Percentiles rank a stretch among this genome's conserved stretches.
phyloP scores from a whole-genome alignment of 768 basidiomycete species.

The Phaeotremella skinneri region DNA sequence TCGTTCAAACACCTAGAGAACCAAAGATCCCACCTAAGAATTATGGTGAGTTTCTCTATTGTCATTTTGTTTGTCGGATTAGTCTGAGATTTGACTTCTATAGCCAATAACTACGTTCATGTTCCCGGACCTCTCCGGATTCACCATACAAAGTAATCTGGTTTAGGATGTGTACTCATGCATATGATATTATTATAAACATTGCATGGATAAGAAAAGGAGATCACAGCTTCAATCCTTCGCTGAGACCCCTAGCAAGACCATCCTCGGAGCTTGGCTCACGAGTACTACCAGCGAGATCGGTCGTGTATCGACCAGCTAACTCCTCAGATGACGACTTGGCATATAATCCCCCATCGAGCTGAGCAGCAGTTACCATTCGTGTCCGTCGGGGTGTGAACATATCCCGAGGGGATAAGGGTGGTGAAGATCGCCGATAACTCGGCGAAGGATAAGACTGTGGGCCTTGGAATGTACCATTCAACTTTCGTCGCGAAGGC shows the following conservation, averaged over 20 bases:
- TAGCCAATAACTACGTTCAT: constrained; percentile 93
- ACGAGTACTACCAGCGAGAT: neutral
- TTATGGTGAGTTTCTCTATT: constrained; percentile 46
- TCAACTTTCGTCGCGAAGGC: neutral
- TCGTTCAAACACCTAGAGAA: constrained; percentile 62
- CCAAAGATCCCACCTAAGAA: constrained; percentile 52
- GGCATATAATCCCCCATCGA: constrained; percentile 31
- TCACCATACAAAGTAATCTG: constrained; percentile 80
- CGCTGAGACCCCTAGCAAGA: neutral
- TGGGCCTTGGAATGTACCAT: neutral
- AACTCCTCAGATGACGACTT: neutral
- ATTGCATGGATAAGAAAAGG: too few species aligned
- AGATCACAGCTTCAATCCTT: neutral
- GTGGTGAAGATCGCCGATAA: neutral
- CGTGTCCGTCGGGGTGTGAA: constrained; percentile 22
- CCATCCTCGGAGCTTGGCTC: neutral
- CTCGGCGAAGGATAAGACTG: constrained; percentile 4
- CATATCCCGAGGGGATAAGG: constrained; percentile 7
- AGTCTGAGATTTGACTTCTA: constrained; percentile 52
- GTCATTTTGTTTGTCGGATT: neutral
- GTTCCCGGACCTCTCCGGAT: constrained; percentile 70
- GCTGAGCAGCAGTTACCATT: constrained; percentile 20
- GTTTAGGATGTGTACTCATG: too few species aligned
- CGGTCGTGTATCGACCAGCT: neutral
- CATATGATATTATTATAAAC: neutral